A percentile compares a stretch with the other conserved stretches of the same genome.
Conservation (phyloP, 31 red algal species). For the Odonthalia washingtoniensis region DNA sequence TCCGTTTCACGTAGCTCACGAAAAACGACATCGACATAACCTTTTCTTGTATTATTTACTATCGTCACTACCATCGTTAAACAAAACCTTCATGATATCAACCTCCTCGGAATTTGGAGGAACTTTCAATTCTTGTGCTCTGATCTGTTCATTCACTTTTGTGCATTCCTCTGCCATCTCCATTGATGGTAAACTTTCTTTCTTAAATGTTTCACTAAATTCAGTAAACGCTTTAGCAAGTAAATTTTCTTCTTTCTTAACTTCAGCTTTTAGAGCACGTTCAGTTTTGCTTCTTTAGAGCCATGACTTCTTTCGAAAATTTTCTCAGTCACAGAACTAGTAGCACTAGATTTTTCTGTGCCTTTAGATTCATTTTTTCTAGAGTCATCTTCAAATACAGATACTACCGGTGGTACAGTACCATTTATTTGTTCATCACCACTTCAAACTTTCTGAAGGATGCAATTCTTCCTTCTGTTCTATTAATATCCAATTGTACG, state of each 20-base stretch:
- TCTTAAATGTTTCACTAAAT: background rate
- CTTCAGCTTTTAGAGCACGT: background rate
- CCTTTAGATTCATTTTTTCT: background rate
- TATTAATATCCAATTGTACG: constrained; percentile 6
- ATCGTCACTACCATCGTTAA: background rate
- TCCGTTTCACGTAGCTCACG: no score
- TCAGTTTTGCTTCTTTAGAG: background rate
- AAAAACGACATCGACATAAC: no score
- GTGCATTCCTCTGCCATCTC: background rate
- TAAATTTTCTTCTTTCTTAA: background rate
- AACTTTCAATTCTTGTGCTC: background rate
- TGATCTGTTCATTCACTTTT: background rate
- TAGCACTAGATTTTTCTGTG: background rate
- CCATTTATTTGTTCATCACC: background rate
- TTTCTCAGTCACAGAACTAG: background rate
- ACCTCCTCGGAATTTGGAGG: background rate
- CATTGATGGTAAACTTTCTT: background rate
- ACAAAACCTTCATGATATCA: background rate
- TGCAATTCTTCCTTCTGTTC: background rate
- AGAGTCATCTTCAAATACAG: background rate
- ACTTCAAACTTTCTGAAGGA: background rate
- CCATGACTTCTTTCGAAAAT: background rate
- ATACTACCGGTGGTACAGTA: background rate
- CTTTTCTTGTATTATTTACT: background rate
- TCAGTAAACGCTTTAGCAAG: background rate